Evolutionary conservation across 371 early-diverging fungal genomes (phyloP).

Genomic region (Lichtheimia ramosa): DNA sequence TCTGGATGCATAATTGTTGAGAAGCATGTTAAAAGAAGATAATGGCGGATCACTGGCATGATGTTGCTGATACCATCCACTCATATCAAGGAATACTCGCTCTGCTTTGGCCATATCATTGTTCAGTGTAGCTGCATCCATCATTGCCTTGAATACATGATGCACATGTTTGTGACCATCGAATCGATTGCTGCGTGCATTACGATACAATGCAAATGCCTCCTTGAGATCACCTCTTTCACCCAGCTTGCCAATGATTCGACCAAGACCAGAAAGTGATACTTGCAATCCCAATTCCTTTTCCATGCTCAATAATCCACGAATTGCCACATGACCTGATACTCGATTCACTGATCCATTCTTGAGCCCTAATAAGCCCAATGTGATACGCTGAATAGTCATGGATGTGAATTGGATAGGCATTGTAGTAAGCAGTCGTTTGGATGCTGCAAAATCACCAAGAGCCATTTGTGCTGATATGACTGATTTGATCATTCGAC

Average conservation of each 20-base stretch:
- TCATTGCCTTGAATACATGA: conserved; percentile 28
- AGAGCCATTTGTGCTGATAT: conserved; percentile 18
- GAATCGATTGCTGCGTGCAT: conserved; percentile 14
- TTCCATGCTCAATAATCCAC: conserved; percentile 28
- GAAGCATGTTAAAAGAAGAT: conserved; percentile 68
- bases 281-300: conserved; percentile 19
- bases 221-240: conserved; percentile 26
- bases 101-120: conserved; percentile 26
- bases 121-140: conserved; percentile 31
- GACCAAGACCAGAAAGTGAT: conserved; percentile 15
- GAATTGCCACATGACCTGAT: conserved; percentile 3
- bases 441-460: conserved; percentile 16
- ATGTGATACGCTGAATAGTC: conserved; percentile 24
- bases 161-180: neutral
- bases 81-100: conserved; percentile 33
- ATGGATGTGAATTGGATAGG: conserved; percentile 24
- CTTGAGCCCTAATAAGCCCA: conserved; percentile 15
- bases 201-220: conserved; percentile 28
- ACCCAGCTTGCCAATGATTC: conserved; percentile 31
- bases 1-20: conserved; percentile 70
- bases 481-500: conserved; percentile 30
- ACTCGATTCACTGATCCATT: conserved; percentile 5
- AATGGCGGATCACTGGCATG: conserved; percentile 48
- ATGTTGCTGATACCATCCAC: neutral
- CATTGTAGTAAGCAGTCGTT: conserved; percentile 1